phyloP scores from a whole-genome alignment of 352 stramenopile genomes.

The Pythium dissotocum region DNA sequence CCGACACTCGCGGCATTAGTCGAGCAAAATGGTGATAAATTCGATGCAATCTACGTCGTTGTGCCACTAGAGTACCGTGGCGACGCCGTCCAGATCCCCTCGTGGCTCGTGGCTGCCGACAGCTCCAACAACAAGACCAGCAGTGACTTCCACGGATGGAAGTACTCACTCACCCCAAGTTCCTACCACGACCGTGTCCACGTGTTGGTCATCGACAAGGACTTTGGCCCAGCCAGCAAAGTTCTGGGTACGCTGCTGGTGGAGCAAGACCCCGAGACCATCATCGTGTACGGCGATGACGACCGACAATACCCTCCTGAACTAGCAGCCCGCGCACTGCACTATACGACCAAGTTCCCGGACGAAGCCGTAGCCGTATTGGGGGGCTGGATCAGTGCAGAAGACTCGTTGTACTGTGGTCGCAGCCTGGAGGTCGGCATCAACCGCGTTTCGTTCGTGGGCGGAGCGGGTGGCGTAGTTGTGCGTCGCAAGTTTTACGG shows the following conservation, averaged over 20 bases:
- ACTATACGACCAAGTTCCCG: slow-evolving; percentile 50
- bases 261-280: slow-evolving; percentile 53
- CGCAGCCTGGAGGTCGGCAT: slow-evolving; percentile 47
- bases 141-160: slow-evolving; percentile 34
- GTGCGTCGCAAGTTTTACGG: slow-evolving; percentile 57
- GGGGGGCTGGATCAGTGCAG: slow-evolving; percentile 48
- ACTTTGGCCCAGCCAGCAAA: slow-evolving; percentile 59
- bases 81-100: slow-evolving; percentile 38
- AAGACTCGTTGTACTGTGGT: slow-evolving; percentile 56
- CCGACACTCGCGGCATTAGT: slow-evolving; percentile 43
- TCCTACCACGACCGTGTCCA: slow-evolving; percentile 37
- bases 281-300: slow-evolving; percentile 64
- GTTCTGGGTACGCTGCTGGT: slow-evolving; percentile 49
- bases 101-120: slow-evolving; percentile 36
- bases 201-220: slow-evolving; percentile 47
- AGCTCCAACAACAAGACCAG: slow-evolving; percentile 17
- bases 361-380: slow-evolving; percentile 49
- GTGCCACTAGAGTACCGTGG: slow-evolving; percentile 42
- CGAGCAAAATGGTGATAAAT: slow-evolving; percentile 38
- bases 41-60: slow-evolving; percentile 53
- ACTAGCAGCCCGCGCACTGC: slow-evolving; percentile 38
- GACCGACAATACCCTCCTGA: slow-evolving; percentile 44
- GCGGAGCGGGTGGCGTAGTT: slow-evolving; percentile 45
- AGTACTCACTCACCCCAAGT: slow-evolving; percentile 38
- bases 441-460: slow-evolving; percentile 57